A percentile compares a stretch with the other conserved stretches of the same genome.
These are phyloP conservation scores for Hypoxylon fuscum DNA, from an alignment of 495 filamentous ascomycete species.

Conservation along the genomic window DNA sequence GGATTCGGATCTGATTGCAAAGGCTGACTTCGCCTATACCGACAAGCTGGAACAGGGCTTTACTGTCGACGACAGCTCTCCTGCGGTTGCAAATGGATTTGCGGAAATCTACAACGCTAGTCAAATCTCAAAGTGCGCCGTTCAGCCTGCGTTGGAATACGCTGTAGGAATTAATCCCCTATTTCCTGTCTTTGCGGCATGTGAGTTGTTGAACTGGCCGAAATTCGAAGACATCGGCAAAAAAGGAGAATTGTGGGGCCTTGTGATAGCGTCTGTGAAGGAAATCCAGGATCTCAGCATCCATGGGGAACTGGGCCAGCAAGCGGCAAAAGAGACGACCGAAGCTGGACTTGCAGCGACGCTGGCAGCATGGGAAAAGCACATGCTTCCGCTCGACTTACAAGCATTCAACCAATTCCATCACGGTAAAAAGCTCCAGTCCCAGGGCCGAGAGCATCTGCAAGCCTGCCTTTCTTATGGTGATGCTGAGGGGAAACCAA, in stretches of 20 bases:
- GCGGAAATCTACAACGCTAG: constrained; percentile 9
- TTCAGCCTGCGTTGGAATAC: constrained; percentile 1
- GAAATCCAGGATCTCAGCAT: constrained; percentile 19
- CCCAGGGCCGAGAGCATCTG: constrained; percentile 15
- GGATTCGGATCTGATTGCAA: constrained; percentile 11
- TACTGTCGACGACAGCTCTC: constrained; percentile 13
- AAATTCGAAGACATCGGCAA: constrained; percentile 9
- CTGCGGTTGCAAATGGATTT: constrained; percentile 10
- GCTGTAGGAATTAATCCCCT: constrained; percentile 10
- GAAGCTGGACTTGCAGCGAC: constrained; percentile 1
- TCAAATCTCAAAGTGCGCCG: constrained; percentile 1
- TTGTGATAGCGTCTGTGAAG: constrained; percentile 10
- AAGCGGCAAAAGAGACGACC: not conserved
- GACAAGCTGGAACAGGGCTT: constrained; percentile 8
- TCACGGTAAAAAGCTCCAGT: constrained; percentile 11
- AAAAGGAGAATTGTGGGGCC: constrained; percentile 9
- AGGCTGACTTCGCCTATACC: constrained; percentile 25
- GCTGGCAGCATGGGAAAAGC: constrained; percentile 14
- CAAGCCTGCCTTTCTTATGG: constrained; percentile 8
- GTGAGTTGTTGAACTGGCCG: constrained; percentile 16
- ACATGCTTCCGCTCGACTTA: constrained; percentile 15
- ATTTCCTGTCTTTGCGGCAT: constrained; percentile 13
- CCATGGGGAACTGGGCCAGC: constrained; percentile 14
- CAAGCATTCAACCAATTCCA: constrained; percentile 25
- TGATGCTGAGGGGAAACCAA: constrained; percentile 19